phyloP scores from a whole-genome alignment of 768 basidiomycete species.

The Termitomyces sp. region DNA sequence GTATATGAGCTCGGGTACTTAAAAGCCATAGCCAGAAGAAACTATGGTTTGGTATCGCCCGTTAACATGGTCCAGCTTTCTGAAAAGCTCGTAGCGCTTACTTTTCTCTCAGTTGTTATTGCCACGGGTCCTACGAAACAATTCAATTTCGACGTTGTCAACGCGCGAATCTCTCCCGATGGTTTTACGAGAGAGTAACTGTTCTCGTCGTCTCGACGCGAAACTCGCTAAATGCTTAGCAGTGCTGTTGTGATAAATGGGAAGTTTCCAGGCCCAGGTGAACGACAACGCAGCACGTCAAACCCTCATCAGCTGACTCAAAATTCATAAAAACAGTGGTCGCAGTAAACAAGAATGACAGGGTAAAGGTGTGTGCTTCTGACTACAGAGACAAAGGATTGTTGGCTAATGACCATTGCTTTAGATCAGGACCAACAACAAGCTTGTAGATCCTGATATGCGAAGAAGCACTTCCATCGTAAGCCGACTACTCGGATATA shows the following conservation, averaged over 20 bases:
- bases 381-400: background rate
- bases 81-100: background rate
- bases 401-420: background rate
- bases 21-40: background rate
- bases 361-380: background rate
- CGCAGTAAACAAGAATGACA: background rate
- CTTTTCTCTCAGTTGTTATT: background rate
- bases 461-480: slow-evolving; percentile 20
- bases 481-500: background rate
- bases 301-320: background rate
- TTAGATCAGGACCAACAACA: slow-evolving; percentile 8
- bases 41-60: background rate
- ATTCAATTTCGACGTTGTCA: background rate
- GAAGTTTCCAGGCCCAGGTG: background rate
- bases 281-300: background rate
- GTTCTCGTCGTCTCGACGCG: background rate
- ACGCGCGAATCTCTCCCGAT: background rate
- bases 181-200: background rate
- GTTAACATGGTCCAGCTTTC: background rate
- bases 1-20: background rate
- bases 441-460: slow-evolving; percentile 17
- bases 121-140: background rate
- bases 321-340: background rate
- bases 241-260: background rate
- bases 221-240: background rate